Conservation (phyloP, 164 flowering plant species). For the Magnolia changhungtana region DNA sequence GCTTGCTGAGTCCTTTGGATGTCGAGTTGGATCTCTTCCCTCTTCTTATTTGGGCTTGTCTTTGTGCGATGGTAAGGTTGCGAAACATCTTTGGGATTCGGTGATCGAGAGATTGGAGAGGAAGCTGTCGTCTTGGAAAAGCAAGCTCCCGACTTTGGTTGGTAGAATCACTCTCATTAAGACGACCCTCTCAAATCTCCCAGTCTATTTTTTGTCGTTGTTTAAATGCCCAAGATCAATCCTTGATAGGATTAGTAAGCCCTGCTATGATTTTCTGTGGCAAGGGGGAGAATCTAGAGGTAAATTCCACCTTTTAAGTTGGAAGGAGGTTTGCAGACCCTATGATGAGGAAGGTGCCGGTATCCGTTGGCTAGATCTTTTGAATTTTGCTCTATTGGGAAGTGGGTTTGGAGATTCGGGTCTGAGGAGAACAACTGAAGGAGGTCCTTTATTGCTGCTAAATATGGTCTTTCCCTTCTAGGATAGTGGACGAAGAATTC, state of each 20-base stretch:
- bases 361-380: not conserved
- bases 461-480: too few relatives aligned
- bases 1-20: not conserved
- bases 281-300: not conserved
- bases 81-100: not conserved
- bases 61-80: not conserved
- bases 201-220: not conserved
- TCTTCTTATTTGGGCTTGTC: not conserved
- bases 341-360: not conserved
- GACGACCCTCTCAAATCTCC: not conserved
- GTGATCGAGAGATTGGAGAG: not conserved
- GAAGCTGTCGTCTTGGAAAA: not conserved
- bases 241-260: not conserved
- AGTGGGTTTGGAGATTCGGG: too few relatives aligned
- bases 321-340: not conserved
- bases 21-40: not conserved
- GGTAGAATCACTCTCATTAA: not conserved
- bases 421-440: too few relatives aligned
- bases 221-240: not conserved
- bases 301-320: not conserved
- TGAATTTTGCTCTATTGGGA: too few relatives aligned
- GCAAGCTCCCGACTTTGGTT: not conserved
- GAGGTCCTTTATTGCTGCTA: too few relatives aligned
- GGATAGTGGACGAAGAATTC: too few relatives aligned
- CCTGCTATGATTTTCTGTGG: not conserved